These are phyloP conservation scores for Thuidium tamariscinum DNA, from an alignment of 225 moss, liverwort and hornwort species.

Conservation along the genomic window DNA sequence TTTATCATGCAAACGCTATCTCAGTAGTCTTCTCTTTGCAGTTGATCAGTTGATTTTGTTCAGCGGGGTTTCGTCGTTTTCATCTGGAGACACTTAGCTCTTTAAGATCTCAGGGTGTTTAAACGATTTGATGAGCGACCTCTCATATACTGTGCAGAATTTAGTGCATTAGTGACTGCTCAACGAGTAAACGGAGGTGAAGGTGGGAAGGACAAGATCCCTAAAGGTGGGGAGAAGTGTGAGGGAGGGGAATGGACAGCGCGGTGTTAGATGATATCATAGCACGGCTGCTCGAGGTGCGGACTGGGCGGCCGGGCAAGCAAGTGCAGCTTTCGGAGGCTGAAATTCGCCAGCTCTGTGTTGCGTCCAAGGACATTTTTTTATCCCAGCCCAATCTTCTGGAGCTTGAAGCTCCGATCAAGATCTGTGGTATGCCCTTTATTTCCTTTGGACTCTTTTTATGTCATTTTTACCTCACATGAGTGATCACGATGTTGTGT, in stretches of 20 bases:
- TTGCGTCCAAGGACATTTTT: slow-evolving; percentile 90
- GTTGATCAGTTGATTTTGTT: neutral
- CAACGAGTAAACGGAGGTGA: neutral
- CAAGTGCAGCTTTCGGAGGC: slow-evolving; percentile 96
- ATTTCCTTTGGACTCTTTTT: neutral
- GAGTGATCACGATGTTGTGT: neutral
- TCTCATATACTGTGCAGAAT: slow-evolving; percentile 2
- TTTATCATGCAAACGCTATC: neutral
- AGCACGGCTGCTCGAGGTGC: slow-evolving; percentile 83
- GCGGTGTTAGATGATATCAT: slow-evolving; percentile 86
- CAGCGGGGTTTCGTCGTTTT: neutral
- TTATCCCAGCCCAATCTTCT: slow-evolving; percentile 94
- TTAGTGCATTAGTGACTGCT: slow-evolving; percentile 4
- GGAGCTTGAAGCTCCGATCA: slow-evolving; percentile 98
- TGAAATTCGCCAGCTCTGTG: slow-evolving; percentile 93
- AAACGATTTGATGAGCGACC: neutral
- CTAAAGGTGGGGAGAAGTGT: slow-evolving; percentile 27
- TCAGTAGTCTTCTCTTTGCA: neutral
- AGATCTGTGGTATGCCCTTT: slow-evolving; percentile 73
- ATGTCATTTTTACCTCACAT: neutral
- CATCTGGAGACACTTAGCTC: neutral
- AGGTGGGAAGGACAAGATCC: slow-evolving; percentile 16
- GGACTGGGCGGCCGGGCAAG: slow-evolving; percentile 82
- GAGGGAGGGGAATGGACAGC: slow-evolving; percentile 77
- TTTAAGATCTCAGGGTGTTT: neutral